Conservation (phyloP, 352 stramenopile genomes). For the Paralagenidium karlingii region DNA sequence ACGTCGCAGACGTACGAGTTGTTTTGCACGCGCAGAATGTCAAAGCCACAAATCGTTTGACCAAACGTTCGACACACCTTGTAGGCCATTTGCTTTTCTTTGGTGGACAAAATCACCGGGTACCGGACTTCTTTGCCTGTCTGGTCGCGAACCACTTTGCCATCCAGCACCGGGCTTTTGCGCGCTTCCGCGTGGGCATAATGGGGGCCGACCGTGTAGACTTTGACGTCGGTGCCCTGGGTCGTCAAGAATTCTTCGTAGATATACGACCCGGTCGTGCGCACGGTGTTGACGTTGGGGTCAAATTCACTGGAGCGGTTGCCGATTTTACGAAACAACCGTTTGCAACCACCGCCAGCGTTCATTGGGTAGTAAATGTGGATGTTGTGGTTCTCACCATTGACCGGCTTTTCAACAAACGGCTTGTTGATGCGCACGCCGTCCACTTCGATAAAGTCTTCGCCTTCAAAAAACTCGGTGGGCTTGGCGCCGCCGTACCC, state of each 20-base stretch:
- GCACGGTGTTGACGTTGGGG: conserved; percentile 91
- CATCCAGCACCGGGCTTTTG: conserved; percentile 98
- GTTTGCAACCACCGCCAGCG: conserved; percentile 97
- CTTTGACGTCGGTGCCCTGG: conserved; percentile 99
- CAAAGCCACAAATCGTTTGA: conserved; percentile 98
- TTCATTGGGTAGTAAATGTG: conserved; percentile 99
- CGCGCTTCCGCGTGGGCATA: conserved; percentile 99
- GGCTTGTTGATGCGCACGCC: conserved; percentile 96
- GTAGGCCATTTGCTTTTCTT: conserved; percentile 98
- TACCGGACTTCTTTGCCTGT: conserved; percentile 98
- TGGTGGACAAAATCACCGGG: conserved; percentile 96
- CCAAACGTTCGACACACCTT: conserved; percentile 71
- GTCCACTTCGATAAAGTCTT: conserved; percentile 81
- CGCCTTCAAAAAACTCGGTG: conserved; percentile 36
- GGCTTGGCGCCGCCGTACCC: conserved; percentile 48
- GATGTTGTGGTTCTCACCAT: conserved; percentile 99
- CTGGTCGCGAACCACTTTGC: conserved; percentile 93
- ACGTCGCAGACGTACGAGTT: conserved; percentile 98
- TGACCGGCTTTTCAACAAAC: conserved; percentile 99
- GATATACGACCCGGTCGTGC: conserved; percentile 86
- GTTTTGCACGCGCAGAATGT: conserved; percentile 92
- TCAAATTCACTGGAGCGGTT: conserved; percentile 92
- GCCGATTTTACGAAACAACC: conserved; percentile 96
- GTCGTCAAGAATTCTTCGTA: conserved; percentile 99
- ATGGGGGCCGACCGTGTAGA: conserved; percentile 97